phyloP scores from a whole-genome alignment of 345 rosid genomes.

The Rhodomyrtus tomentosa region DNA sequence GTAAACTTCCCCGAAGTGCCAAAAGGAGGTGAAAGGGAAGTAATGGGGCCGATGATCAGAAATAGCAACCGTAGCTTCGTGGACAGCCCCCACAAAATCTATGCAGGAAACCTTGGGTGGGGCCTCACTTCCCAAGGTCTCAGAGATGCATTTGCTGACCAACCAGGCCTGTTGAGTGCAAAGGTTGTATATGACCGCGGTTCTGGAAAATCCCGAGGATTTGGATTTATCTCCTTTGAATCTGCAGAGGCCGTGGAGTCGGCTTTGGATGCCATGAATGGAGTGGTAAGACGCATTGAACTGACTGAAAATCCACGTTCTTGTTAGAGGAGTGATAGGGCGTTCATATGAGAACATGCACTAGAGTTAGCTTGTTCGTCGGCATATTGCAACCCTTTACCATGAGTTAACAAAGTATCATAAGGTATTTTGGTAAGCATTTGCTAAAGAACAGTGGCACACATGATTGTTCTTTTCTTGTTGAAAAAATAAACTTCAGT shows the following conservation, averaged over 20 bases:
- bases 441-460: not conserved
- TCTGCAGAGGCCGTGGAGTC: conserved; percentile 50
- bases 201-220: conserved; percentile 76
- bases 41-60: conserved; percentile 48
- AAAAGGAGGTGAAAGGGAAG: conserved; percentile 78
- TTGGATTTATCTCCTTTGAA: conserved; percentile 73
- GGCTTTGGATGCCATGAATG: conserved; percentile 60
- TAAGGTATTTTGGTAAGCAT: not conserved
- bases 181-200: conserved; percentile 66
- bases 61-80: conserved; percentile 39
- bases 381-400: not conserved
- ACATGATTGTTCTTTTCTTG: not conserved
- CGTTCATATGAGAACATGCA: not conserved
- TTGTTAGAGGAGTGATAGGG: not conserved
- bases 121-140: conserved; percentile 60
- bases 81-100: conserved; percentile 80
- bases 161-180: conserved; percentile 72
- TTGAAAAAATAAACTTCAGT: not conserved
- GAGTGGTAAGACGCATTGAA: conserved; percentile 38
- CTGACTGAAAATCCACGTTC: not conserved
- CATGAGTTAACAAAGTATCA: not conserved
- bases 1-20: conserved; percentile 98
- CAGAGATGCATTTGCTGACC: conserved; percentile 54
- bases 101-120: conserved; percentile 93
- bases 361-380: not conserved